A percentile compares a stretch with the other conserved stretches of the same genome.
Conservation (phyloP, 805 yeast genomes). For the Zygosaccharomyces bailii region DNA sequence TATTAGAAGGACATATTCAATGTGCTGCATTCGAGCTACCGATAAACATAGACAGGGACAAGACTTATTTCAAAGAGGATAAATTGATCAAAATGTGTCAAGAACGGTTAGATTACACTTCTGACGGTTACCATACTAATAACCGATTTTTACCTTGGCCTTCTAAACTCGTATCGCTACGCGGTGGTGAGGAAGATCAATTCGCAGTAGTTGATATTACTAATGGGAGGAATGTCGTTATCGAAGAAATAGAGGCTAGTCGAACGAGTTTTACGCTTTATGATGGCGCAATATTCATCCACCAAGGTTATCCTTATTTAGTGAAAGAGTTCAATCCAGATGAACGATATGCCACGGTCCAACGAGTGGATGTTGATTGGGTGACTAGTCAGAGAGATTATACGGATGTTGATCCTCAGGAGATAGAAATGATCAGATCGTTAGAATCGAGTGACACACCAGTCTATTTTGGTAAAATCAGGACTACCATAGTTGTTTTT, state of each 20-base stretch:
- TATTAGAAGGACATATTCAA: slow-evolving; percentile 80
- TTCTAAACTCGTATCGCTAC: slow-evolving; percentile 62
- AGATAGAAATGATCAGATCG: slow-evolving; percentile 61
- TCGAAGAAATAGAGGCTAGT: slow-evolving; percentile 86
- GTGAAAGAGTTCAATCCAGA: slow-evolving; percentile 81
- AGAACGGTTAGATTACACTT: slow-evolving; percentile 40
- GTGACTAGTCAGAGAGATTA: slow-evolving; percentile 85
- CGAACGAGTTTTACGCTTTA: slow-evolving; percentile 87
- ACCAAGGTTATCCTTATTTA: slow-evolving; percentile 87
- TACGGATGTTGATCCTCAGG: slow-evolving; percentile 86
- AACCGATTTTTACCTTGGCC: slow-evolving; percentile 79
- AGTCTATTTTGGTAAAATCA: slow-evolving; percentile 70
- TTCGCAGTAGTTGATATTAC: slow-evolving; percentile 91
- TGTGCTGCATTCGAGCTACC: slow-evolving; percentile 93
- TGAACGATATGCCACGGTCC: slow-evolving; percentile 77
- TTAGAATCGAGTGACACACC: slow-evolving; percentile 52
- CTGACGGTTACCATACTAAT: slow-evolving; percentile 51
- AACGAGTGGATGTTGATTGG: slow-evolving; percentile 92
- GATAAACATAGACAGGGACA: slow-evolving; percentile 50
- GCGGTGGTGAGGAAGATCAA: slow-evolving; percentile 78
- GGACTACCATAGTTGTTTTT: slow-evolving; percentile 74
- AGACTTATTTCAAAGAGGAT: slow-evolving; percentile 47
- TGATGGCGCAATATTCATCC: slow-evolving; percentile 89
- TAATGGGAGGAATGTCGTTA: slow-evolving; percentile 65
- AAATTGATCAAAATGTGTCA: slow-evolving; percentile 37